phyloP scores from a whole-genome alignment of 805 yeast genomes.

The Saturnispora quitensis region DNA sequence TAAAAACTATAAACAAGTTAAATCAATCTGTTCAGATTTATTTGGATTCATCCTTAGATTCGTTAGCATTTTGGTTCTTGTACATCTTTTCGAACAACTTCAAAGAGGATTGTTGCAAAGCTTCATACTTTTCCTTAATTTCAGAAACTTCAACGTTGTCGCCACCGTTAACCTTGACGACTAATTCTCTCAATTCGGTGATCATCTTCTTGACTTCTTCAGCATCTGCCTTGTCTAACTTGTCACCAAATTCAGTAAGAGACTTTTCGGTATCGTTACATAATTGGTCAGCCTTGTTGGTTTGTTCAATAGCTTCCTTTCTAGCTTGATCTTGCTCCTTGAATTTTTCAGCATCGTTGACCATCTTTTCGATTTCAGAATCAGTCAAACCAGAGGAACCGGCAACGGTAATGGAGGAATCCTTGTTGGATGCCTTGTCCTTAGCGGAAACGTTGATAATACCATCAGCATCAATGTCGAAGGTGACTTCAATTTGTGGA shows the following conservation, averaged over 20 bases:
- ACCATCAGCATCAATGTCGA: conserved; percentile 96
- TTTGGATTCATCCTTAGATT: conserved; percentile 14
- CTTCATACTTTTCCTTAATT: conserved; percentile 66
- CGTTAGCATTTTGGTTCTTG: conserved; percentile 26
- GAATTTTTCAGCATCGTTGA: conserved; percentile 57
- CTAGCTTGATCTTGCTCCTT: conserved; percentile 50
- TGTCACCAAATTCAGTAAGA: conserved; percentile 63
- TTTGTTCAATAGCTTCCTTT: conserved; percentile 58
- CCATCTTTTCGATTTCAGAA: conserved; percentile 52
- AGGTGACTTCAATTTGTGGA: conserved; percentile 89
- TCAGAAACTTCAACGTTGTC: conserved; percentile 42
- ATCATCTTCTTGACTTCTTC: conserved; percentile 45
- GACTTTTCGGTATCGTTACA: conserved; percentile 87
- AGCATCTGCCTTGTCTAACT: conserved; percentile 40
- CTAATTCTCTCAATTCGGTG: conserved; percentile 51
- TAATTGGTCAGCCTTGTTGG: conserved; percentile 68
- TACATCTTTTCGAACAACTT: conserved; percentile 68
- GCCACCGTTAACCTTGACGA: conserved; percentile 50
- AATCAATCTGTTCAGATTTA: neutral
- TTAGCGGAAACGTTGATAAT: conserved; percentile 72
- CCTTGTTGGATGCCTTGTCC: conserved; percentile 72
- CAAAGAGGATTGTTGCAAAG: conserved; percentile 65
- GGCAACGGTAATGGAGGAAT: conserved; percentile 65
- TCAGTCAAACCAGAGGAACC: conserved; percentile 63
- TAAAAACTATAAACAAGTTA: conserved; percentile 4